Base-by-base conservation (phyloP, 1,284 basidiomycete species). In the Cutaneotrichosporon sp. region DNA sequence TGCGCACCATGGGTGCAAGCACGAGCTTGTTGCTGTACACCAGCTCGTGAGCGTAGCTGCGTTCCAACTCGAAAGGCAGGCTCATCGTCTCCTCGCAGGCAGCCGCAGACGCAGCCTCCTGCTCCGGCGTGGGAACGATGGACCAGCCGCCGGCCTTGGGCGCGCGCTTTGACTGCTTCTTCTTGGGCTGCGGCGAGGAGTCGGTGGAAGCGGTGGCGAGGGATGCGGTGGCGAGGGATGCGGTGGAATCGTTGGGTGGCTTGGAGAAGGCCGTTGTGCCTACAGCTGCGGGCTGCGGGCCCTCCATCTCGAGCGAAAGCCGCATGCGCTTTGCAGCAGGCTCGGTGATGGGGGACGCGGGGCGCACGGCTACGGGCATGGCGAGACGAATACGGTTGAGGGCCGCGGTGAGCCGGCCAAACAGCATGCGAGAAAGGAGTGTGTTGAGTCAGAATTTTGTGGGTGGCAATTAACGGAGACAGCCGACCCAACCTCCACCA, bases 1-100 rank as follows among this genome's bases (percentile, higher is more conserved):
- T 94, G 72, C 93, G 86, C 60, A 97, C 94, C 94, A 97, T 97
- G 6, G 94, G 94, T 11, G 94, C 94, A 26, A 97, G 85, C 73
- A 94, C 89, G 38, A 94, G 82, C 30, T 91, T 91, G 82, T 92
- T 85, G 72, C 88, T 89, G 82, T 83, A 84, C 42, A 79, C 74
- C 30, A 80, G 38, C 63, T 76, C 74, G 38, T 70, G 64, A 5
- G 69, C 67, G 57, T 81, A 80, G 13, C 56, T 62, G 60, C 69
- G 73, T 4, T 53, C 30, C 22, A 60, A 56, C 63, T 80, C 78
- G 52, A 80, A 57, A 8, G 76, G 72, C 18, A 68, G 40, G 0
- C 26, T 34, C 77, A 81, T 80, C 34, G 73, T 63, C 38, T 63
- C 67, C 56, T 71, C 72, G 11, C 64, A 36, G 4, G 26, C 36